These are phyloP conservation scores for Chlorella sp. DNA, from an alignment of 139 green algal genomes.

Conservation along the genomic window DNA sequence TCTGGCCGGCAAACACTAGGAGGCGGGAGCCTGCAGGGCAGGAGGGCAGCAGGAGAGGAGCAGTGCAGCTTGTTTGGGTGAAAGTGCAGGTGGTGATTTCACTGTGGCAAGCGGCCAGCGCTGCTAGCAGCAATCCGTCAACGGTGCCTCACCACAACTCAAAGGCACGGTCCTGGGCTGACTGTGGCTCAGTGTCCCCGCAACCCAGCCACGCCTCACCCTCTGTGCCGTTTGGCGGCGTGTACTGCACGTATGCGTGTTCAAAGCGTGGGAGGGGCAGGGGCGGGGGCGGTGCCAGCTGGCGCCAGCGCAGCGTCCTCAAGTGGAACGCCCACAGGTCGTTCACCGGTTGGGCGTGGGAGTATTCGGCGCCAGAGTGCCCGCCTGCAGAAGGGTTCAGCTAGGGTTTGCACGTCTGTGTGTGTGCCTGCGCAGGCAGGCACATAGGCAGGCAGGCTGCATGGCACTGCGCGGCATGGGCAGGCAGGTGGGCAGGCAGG, in stretches of 20 bases:
- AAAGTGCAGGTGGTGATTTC: neutral
- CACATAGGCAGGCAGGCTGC: too few relatives aligned
- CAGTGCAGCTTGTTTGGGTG: neutral
- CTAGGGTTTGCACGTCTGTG: too few relatives aligned
- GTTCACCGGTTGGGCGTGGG: neutral
- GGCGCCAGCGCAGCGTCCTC: neutral
- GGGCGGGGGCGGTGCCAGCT: neutral
- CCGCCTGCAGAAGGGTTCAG: neutral
- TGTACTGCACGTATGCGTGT: neutral
- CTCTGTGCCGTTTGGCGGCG: neutral
- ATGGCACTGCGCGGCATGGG: too few relatives aligned
- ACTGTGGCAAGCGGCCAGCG: neutral
- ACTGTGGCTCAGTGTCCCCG: neutral
- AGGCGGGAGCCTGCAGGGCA: neutral
- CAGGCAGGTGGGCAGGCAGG: too few relatives aligned
- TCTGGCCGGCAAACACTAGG: neutral
- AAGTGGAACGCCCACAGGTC: slow-evolving; percentile 4
- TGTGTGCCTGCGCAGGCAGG: too few relatives aligned
- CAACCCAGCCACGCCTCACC: neutral
- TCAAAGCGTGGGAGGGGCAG: neutral
- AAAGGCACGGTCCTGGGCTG: neutral
- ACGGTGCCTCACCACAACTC: neutral
- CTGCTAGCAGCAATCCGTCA: neutral
- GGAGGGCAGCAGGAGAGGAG: neutral
- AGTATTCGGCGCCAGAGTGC: neutral